A percentile compares a stretch with the other conserved stretches of the same genome.
Evolutionary conservation across 164 flowering plant genomes (phyloP).

Genomic region (Tinospora cordifolia): DNA sequence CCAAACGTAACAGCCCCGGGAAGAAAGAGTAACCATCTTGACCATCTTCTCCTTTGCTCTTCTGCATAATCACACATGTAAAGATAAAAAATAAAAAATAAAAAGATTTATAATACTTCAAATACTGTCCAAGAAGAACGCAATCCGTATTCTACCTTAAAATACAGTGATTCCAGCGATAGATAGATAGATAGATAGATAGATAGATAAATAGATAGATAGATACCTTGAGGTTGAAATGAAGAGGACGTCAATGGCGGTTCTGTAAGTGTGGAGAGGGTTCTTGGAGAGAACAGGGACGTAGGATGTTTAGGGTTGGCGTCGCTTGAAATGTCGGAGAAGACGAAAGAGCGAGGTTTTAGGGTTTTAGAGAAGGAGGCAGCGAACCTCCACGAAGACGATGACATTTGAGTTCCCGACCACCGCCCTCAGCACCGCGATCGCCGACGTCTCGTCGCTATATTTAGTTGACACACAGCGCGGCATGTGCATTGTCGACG

Average conservation of each 20-base stretch:
- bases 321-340: neutral
- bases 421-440: no score
- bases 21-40: constrained; percentile 67
- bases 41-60: constrained; percentile 38
- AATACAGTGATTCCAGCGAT: neutral
- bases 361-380: constrained; percentile 17
- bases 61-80: constrained; percentile 28
- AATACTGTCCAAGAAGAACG: neutral
- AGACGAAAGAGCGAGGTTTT: constrained; percentile 1
- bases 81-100: neutral
- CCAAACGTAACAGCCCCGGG: constrained; percentile 94
- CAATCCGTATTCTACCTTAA: neutral
- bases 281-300: constrained; percentile 10
- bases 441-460: no score
- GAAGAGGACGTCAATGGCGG: constrained; percentile 14
- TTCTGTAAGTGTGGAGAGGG: constrained; percentile 6
- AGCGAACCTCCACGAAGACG: constrained; percentile 4
- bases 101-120: neutral
- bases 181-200: neutral
- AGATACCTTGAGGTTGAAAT: constrained; percentile 24
- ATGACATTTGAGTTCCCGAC: neutral
- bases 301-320: constrained; percentile 12
- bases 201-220: constrained; percentile 6
- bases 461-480: no score
- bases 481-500: no score